Conservation (phyloP, 2,329 filamentous ascomycete species). For the Aphanocladium album region DNA sequence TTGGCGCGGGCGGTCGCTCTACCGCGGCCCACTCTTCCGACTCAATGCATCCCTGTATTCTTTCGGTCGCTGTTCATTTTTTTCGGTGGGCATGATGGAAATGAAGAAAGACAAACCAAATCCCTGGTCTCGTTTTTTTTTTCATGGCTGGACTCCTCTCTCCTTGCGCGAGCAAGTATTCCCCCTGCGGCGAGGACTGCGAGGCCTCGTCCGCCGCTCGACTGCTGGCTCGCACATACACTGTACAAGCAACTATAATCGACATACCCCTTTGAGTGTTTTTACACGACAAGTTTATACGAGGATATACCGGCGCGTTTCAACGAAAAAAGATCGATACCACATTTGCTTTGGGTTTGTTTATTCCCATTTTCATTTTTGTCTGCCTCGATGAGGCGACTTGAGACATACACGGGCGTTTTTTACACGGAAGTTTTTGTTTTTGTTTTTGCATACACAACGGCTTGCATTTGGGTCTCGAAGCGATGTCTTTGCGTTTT, state of each 20-base stretch:
- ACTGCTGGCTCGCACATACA: constrained; percentile 4
- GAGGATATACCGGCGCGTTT: constrained; percentile 35
- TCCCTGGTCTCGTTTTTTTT: constrained; percentile 34
- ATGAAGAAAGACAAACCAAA: not conserved
- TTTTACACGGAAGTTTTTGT: constrained; percentile 9
- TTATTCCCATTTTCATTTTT: constrained; percentile 25
- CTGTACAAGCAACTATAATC: constrained; percentile 48
- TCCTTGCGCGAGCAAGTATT: constrained; percentile 16
- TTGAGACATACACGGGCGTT: constrained; percentile 39
- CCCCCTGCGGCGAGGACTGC: constrained; percentile 2
- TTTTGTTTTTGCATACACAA: constrained; percentile 25
- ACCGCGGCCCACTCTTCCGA: constrained; percentile 3
- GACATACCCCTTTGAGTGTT: constrained; percentile 32
- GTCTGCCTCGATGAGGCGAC: constrained; percentile 31
- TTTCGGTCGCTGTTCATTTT: constrained; percentile 34
- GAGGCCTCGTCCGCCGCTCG: constrained; percentile 4
- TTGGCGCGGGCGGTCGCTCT: constrained; percentile 26
- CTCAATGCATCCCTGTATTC: constrained; percentile 13
- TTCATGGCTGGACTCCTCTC: constrained; percentile 31
- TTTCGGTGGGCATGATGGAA: constrained; percentile 41
- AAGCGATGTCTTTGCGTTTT: constrained; percentile 24
- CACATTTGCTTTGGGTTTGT: constrained; percentile 34
- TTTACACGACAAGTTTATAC: constrained; percentile 26
- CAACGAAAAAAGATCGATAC: constrained; percentile 40
- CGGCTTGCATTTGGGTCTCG: constrained; percentile 28